phyloP scores from a whole-genome alignment of 768 basidiomycete genomes.

The Panus rudis region DNA sequence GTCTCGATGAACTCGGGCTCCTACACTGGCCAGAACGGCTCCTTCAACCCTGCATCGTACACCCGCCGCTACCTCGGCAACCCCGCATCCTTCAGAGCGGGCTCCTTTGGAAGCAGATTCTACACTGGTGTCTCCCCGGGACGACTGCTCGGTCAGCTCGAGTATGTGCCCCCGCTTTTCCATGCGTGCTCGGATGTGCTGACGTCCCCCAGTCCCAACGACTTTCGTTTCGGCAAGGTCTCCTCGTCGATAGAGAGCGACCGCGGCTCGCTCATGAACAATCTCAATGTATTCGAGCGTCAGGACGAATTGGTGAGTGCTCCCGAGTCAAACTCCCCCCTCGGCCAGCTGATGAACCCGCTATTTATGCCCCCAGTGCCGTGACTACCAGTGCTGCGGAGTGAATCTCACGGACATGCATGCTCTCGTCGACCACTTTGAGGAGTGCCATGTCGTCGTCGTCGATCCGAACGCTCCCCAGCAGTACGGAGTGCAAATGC shows the following conservation, averaged over 20 bases:
- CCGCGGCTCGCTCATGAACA: constrained; percentile 52
- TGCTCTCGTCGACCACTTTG: constrained; percentile 87
- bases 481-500: constrained; percentile 8
- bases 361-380: constrained; percentile 42
- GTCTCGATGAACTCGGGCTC: constrained; percentile 40
- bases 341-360: constrained; percentile 3
- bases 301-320: constrained; percentile 66
- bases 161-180: constrained; percentile 33
- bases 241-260: constrained; percentile 56
- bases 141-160: constrained; percentile 52
- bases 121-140: constrained; percentile 59
- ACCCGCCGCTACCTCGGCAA: constrained; percentile 65
- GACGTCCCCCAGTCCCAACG: constrained; percentile 29
- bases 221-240: constrained; percentile 40
- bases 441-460: constrained; percentile 82
- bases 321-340: too few relatives aligned
- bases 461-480: constrained; percentile 35
- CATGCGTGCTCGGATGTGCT: background rate
- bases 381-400: constrained; percentile 89
- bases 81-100: constrained; percentile 63
- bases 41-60: constrained; percentile 61
- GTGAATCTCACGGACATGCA: constrained; percentile 68
- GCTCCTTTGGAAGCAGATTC: constrained; percentile 58
- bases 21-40: constrained; percentile 36
- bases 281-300: constrained; percentile 56